A percentile compares a stretch with the other conserved stretches of the same genome.
These are phyloP conservation scores for Lolium perenne DNA, from an alignment of 176 grass and related monocot genomes.

Conservation along the genomic window DNA sequence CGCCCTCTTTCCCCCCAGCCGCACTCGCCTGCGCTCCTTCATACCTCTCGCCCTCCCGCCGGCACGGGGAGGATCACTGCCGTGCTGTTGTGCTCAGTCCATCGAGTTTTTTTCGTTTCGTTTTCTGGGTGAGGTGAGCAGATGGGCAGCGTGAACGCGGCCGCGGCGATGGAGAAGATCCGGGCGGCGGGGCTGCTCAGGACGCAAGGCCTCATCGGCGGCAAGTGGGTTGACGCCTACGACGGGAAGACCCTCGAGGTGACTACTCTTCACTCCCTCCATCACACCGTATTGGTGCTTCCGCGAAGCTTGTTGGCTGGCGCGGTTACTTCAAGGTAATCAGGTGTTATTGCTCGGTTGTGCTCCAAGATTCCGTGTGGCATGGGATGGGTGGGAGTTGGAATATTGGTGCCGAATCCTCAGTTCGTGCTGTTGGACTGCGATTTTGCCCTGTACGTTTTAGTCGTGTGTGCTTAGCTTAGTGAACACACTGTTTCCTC, in stretches of 20 bases:
- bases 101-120: not conserved
- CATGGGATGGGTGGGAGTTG: not conserved
- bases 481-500: not conserved
- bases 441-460: not conserved
- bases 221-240: slow-evolving; percentile 83
- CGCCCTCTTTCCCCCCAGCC: not conserved
- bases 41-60: slow-evolving; percentile 15
- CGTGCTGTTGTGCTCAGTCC: not conserved
- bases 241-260: slow-evolving; percentile 91
- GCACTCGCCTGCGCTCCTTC: not conserved
- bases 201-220: slow-evolving; percentile 80
- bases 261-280: not conserved
- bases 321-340: not conserved
- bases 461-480: not conserved
- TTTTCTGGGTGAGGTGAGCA: slow-evolving; percentile 29
- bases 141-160: slow-evolving; percentile 66
- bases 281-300: not conserved
- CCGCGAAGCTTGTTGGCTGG: slow-evolving; percentile 1
- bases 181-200: slow-evolving; percentile 73
- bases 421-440: slow-evolving; percentile 7
- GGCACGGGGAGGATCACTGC: not conserved
- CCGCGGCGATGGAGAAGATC: slow-evolving; percentile 63
- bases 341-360: not conserved
- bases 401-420: not conserved
- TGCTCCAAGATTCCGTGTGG: not conserved